These are phyloP conservation scores for Psidium guajava DNA, from an alignment of 345 rosid genomes.

Conservation along the genomic window DNA sequence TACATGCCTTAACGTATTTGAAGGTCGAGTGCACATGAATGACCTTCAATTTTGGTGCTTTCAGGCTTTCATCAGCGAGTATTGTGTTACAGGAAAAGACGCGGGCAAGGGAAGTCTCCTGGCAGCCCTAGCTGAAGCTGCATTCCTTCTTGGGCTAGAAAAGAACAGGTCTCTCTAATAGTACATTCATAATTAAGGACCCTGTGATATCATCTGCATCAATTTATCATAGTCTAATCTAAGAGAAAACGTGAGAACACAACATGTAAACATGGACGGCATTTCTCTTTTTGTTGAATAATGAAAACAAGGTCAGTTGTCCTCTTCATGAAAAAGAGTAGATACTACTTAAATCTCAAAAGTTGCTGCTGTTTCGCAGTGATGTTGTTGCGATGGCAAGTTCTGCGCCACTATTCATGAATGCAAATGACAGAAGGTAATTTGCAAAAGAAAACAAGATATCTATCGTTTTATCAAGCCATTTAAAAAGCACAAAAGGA, in stretches of 20 bases:
- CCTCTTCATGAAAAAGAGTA: neutral
- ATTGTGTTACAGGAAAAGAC: slow-evolving; percentile 81
- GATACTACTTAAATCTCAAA: neutral
- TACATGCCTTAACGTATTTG: neutral
- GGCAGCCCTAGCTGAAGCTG: slow-evolving; percentile 91
- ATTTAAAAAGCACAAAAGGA: neutral
- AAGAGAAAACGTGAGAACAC: neutral
- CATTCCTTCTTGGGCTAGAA: slow-evolving; percentile 85
- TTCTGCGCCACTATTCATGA: slow-evolving; percentile 89
- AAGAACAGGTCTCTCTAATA: slow-evolving; percentile 56
- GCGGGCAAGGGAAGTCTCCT: slow-evolving; percentile 86
- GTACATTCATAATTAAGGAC: neutral
- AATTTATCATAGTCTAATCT: neutral
- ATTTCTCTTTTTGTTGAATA: neutral
- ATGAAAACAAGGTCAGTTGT: neutral
- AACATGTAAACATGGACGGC: neutral
- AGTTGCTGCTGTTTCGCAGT: slow-evolving; percentile 28
- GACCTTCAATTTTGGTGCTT: neutral
- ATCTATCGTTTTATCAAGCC: neutral
- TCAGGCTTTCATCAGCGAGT: slow-evolving; percentile 94
- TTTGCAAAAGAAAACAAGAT: neutral
- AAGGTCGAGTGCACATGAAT: neutral
- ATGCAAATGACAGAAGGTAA: slow-evolving; percentile 75
- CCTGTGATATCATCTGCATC: neutral
- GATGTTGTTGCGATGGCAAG: slow-evolving; percentile 91